Evolutionary conservation across 345 rosid species (phyloP).

Genomic region (Dovyalis caffra): DNA sequence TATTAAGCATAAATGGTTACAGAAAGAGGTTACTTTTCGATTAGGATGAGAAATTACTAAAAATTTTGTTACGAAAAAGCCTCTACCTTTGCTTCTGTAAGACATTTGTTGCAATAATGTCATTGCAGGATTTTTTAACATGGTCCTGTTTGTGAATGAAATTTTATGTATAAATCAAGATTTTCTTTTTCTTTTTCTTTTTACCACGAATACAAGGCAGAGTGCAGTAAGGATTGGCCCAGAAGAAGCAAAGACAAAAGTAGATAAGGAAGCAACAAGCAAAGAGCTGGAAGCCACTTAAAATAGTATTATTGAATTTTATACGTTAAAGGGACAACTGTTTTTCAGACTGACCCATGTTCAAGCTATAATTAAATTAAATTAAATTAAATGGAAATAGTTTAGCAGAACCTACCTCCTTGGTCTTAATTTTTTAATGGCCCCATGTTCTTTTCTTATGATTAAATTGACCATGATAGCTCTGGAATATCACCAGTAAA

Average conservation of each 20-base stretch:
- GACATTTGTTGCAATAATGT: too few relatives aligned
- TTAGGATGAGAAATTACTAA: too few relatives aligned
- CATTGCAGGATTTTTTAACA: too few relatives aligned
- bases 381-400: background rate
- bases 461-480: background rate
- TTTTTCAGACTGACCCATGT: background rate
- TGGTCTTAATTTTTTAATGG: background rate
- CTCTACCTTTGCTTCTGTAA: too few relatives aligned
- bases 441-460: too few relatives aligned
- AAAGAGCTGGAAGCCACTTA: conserved; percentile 19
- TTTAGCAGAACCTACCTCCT: background rate
- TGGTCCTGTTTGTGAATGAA: background rate
- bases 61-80: too few relatives aligned
- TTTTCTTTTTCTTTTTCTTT: too few relatives aligned
- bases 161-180: background rate
- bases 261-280: background rate
- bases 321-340: too few relatives aligned
- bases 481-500: background rate
- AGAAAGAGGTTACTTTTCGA: background rate
- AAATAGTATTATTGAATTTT: too few relatives aligned
- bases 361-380: conserved; percentile 10
- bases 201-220: too few relatives aligned
- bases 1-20: background rate
- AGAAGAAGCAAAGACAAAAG: background rate
- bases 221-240: too few relatives aligned